Evolutionary conservation across 75 land plant genomes (phyloP).

Genomic region (Chamaecyparis obtusa): DNA sequence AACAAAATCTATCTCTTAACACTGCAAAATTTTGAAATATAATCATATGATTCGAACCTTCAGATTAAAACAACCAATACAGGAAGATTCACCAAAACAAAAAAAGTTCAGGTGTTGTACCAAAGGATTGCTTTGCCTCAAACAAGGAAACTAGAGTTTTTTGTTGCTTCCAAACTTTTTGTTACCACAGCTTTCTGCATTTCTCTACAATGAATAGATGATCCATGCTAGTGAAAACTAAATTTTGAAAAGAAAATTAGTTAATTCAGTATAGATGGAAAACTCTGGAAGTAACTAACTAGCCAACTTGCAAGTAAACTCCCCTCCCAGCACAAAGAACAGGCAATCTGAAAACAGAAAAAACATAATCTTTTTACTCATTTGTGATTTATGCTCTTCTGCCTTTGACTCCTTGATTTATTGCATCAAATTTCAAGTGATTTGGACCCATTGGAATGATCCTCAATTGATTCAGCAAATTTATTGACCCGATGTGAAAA

Average conservation of each 20-base stretch:
- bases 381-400: no score
- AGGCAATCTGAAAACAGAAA: no score
- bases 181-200: background rate
- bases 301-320: no score
- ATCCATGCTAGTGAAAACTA: background rate
- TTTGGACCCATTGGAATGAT: no score
- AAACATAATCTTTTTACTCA: no score
- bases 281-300: no score
- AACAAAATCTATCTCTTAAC: background rate
- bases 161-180: background rate
- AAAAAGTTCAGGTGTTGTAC: background rate
- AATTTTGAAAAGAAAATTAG: background rate
- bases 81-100: background rate
- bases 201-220: constrained; percentile 1
- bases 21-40: constrained; percentile 3
- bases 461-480: no score
- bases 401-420: no score
- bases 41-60: background rate
- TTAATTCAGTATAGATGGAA: no score
- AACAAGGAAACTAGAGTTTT: background rate
- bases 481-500: no score
- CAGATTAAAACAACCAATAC: background rate
- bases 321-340: no score
- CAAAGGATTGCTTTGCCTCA: background rate
- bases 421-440: no score